Conservation (phyloP, 495 filamentous ascomycete species). For the Saxophila tyrrhenica region DNA sequence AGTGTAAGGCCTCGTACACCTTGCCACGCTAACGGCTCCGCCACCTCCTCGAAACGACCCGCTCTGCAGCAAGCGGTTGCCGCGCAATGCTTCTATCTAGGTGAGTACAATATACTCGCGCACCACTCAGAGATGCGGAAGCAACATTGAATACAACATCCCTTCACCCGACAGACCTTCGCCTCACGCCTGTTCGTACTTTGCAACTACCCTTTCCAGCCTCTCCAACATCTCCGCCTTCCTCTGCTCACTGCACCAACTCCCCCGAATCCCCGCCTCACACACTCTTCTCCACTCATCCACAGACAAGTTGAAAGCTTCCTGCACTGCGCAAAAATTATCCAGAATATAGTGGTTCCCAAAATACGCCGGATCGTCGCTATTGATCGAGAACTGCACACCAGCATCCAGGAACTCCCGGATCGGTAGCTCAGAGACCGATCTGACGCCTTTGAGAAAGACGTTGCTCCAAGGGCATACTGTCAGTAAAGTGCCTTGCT, state of each 20-base stretch:
- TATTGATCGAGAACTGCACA: slow-evolving; percentile 33
- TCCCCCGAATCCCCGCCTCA: slow-evolving; percentile 49
- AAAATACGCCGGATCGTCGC: slow-evolving; percentile 70
- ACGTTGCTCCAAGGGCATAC: slow-evolving; percentile 69
- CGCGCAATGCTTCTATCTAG: no score
- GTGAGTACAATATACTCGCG: no score
- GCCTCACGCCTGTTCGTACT: not conserved
- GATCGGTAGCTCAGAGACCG: slow-evolving; percentile 50
- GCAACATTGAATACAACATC: no score
- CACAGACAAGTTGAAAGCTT: slow-evolving; percentile 50
- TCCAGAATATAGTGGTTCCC: slow-evolving; percentile 59
- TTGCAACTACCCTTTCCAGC: not conserved
- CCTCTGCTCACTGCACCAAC: slow-evolving; percentile 30
- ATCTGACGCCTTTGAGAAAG: slow-evolving; percentile 45
- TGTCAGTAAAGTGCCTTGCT: slow-evolving; percentile 47
- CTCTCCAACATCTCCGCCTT: not conserved
- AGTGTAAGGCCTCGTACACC: not conserved
- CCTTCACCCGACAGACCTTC: no score
- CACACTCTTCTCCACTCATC: slow-evolving; percentile 56
- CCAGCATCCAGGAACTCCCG: slow-evolving; percentile 52
- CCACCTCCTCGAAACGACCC: not conserved
- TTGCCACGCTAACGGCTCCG: not conserved
- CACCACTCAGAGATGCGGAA: no score
- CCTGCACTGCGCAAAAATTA: slow-evolving; percentile 66
- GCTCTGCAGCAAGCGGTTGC: no score